phyloP scores from a whole-genome alignment of 2,329 filamentous ascomycete genomes.

The Pseudogymnoascus sp. region DNA sequence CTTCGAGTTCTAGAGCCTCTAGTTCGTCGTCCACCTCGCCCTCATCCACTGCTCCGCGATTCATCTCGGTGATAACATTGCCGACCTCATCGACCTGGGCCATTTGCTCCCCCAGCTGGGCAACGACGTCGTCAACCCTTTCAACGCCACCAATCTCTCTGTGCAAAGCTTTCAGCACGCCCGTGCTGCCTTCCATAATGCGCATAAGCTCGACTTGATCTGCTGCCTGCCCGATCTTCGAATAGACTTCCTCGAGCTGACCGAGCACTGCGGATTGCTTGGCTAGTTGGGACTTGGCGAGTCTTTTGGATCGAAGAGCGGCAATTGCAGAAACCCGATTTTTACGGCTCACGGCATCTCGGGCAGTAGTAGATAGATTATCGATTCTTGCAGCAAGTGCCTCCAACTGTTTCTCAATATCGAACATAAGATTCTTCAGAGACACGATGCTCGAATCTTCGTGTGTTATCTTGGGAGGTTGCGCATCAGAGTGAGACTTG shows the following conservation, averaged over 20 bases:
- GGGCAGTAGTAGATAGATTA: conserved; percentile 55
- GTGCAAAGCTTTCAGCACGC: conserved; percentile 66
- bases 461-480: conserved; percentile 49
- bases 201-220: conserved; percentile 77
- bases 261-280: conserved; percentile 64
- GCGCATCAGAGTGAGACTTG: conserved; percentile 42
- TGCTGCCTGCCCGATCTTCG: conserved; percentile 76
- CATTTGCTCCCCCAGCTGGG: conserved; percentile 72
- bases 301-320: conserved; percentile 73
- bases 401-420: conserved; percentile 64
- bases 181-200: conserved; percentile 71
- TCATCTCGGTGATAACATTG: conserved; percentile 60
- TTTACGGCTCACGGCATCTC: conserved; percentile 61
- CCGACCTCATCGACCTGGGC: conserved; percentile 73
- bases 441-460: conserved; percentile 79
- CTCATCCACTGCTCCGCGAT: conserved; percentile 58
- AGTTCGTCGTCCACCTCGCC: conserved; percentile 82
- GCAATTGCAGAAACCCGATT: conserved; percentile 69
- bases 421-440: conserved; percentile 68
- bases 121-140: conserved; percentile 66
- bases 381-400: conserved; percentile 60
- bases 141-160: conserved; percentile 68
- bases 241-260: conserved; percentile 76
- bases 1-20: conserved; percentile 54
- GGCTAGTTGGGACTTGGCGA: conserved; percentile 64